These are phyloP conservation scores for Straminergon stramineum DNA, from an alignment of 225 moss, liverwort and hornwort genomes.

Conservation along the genomic window DNA sequence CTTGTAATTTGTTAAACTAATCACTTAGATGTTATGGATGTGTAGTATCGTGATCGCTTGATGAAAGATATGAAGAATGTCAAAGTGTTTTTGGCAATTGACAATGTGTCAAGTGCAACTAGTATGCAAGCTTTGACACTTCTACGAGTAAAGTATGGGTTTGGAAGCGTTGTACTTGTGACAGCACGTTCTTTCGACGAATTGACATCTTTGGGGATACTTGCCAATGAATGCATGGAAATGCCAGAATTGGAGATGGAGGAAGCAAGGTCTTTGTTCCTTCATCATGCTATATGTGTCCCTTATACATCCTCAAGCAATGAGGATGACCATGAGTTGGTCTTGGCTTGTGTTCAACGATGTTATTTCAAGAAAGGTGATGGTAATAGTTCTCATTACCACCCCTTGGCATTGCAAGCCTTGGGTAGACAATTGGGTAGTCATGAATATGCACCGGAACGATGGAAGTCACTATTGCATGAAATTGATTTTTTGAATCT, in stretches of 20 bases:
- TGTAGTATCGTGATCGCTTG: background rate
- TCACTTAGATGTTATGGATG: background rate
- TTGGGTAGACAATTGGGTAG: background rate
- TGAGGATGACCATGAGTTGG: background rate
- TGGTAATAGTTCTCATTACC: background rate
- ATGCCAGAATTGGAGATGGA: constrained; percentile 1
- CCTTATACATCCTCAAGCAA: background rate
- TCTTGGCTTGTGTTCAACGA: background rate
- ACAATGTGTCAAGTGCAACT: background rate
- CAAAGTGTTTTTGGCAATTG: constrained; percentile 5
- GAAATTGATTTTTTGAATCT: constrained; percentile 1
- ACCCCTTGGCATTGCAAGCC: background rate
- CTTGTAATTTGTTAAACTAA: background rate
- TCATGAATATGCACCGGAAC: background rate
- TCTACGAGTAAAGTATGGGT: background rate
- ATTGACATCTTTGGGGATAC: background rate
- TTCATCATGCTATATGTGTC: background rate
- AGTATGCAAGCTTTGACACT: background rate
- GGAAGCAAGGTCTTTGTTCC: background rate
- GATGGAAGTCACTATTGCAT: background rate
- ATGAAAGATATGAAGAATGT: background rate
- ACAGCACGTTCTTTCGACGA: background rate
- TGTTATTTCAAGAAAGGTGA: constrained; percentile 2
- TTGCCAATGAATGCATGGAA: background rate
- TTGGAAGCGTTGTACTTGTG: background rate